These are phyloP conservation scores for Dactylellina drechsleri DNA, from an alignment of 2,329 filamentous ascomycete genomes.

Conservation along the genomic window DNA sequence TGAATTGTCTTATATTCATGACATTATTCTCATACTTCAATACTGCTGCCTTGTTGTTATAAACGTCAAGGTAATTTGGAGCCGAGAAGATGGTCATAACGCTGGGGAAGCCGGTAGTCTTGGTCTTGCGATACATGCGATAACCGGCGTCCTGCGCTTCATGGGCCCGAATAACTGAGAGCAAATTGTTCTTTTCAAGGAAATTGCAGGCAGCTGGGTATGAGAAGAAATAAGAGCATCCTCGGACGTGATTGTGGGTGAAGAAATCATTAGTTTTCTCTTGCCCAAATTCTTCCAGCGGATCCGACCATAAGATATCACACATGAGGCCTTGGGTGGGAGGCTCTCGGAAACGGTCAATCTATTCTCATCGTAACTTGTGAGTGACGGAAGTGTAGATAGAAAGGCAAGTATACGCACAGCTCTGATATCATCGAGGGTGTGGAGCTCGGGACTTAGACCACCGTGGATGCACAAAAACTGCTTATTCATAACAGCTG, in stretches of 20 bases:
- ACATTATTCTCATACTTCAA: constrained; percentile 99
- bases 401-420: constrained; percentile 67
- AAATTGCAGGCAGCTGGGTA: constrained; percentile 97
- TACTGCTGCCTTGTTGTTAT: constrained; percentile 99
- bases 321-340: constrained; percentile 99
- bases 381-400: constrained; percentile 4
- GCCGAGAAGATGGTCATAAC: constrained; percentile 99
- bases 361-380: constrained; percentile 66
- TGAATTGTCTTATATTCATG: constrained; percentile 99
- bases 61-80: constrained; percentile 97
- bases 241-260: constrained; percentile 96
- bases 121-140: constrained; percentile 98
- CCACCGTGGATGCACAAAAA: constrained; percentile 98
- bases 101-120: constrained; percentile 96
- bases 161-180: constrained; percentile 96
- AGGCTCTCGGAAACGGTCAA: constrained; percentile 96
- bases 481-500: constrained; percentile 99
- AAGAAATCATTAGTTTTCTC: constrained; percentile 99
- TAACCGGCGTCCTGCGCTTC: constrained; percentile 99
- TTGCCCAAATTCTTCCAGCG: constrained; percentile 96
- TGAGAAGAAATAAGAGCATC: constrained; percentile 99
- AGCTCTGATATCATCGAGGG: constrained; percentile 89
- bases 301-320: constrained; percentile 98
- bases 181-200: constrained; percentile 97
- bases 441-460: constrained; percentile 93